Percentiles rank a stretch among this genome's conserved stretches.
These are phyloP conservation scores for Fusarium redolens DNA, from an alignment of 2,329 filamentous ascomycete species.

Conservation along the genomic window DNA sequence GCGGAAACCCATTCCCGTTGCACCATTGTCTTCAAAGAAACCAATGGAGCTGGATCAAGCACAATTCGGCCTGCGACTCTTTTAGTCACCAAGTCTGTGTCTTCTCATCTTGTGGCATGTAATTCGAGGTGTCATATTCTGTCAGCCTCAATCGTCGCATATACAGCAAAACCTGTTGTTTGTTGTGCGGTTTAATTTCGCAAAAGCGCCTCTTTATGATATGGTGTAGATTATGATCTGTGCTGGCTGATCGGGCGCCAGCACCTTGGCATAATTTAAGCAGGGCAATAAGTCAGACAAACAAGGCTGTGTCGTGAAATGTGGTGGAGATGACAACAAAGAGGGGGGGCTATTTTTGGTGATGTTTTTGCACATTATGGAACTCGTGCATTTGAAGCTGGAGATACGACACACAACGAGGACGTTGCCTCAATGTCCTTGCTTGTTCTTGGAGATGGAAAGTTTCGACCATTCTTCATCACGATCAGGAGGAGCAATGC, in stretches of 20 bases:
- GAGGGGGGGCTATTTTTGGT: neutral
- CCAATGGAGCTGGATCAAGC: neutral
- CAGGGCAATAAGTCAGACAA: neutral
- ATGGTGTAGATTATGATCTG: neutral
- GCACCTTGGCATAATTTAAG: neutral
- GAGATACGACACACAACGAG: neutral
- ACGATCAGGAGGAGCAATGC: neutral
- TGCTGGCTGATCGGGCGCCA: conserved; percentile 2
- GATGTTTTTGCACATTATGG: neutral
- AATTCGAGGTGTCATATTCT: neutral
- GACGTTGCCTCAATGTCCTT: neutral
- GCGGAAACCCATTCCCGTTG: neutral
- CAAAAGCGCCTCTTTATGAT: neutral
- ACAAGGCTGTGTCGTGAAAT: conserved; percentile 20
- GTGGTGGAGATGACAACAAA: neutral
- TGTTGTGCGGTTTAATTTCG: neutral
- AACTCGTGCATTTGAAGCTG: too few species aligned
- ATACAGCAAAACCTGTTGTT: neutral
- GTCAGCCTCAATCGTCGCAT: neutral
- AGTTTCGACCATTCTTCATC: neutral
- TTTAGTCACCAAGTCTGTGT: neutral
- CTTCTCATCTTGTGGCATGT: neutral
- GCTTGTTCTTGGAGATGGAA: neutral
- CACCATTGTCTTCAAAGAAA: neutral
- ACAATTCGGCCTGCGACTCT: neutral